Evolutionary conservation across 441 rosid genomes (phyloP).

Genomic region (Codiaeum variegatum): DNA sequence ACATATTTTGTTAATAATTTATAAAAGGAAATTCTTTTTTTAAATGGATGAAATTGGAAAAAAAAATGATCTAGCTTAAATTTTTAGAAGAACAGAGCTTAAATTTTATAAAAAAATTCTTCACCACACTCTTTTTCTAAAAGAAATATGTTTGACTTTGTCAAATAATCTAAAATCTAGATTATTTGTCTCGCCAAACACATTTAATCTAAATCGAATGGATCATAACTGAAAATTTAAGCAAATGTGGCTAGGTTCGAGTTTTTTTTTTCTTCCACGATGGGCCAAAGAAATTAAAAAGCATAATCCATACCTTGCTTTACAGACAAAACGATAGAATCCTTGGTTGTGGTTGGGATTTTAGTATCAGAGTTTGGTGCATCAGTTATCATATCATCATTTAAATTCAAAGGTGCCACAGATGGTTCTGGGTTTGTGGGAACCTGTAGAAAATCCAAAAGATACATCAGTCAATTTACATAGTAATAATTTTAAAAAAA

Average conservation of each 20-base stretch:
- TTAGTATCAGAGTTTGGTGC: conserved; percentile 37
- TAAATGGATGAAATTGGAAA: too few species aligned
- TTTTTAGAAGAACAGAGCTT: too few species aligned
- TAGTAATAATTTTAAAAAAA: neutral
- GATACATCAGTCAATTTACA: neutral
- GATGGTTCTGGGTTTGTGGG: conserved; percentile 33
- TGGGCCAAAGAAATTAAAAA: conserved; percentile 10
- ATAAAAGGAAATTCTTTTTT: too few species aligned
- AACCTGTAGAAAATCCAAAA: conserved; percentile 37
- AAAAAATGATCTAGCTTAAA: too few species aligned
- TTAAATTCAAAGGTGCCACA: conserved; percentile 38
- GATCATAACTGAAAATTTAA: too few species aligned
- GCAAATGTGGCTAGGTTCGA: neutral
- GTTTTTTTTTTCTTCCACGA: neutral
- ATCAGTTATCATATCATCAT: conserved; percentile 39
- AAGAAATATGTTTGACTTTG: too few species aligned
- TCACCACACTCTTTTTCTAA: too few species aligned
- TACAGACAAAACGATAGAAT: conserved; percentile 19
- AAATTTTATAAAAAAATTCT: too few species aligned
- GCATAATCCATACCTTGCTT: conserved; percentile 38
- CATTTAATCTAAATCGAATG: neutral
- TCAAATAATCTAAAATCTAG: too few species aligned
- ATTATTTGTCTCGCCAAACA: too few species aligned
- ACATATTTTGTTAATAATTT: too few species aligned
- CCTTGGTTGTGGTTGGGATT: conserved; percentile 24